Evolutionary conservation across 2,329 filamentous ascomycete genomes (phyloP).

Genomic region (Colletotrichum filicis): DNA sequence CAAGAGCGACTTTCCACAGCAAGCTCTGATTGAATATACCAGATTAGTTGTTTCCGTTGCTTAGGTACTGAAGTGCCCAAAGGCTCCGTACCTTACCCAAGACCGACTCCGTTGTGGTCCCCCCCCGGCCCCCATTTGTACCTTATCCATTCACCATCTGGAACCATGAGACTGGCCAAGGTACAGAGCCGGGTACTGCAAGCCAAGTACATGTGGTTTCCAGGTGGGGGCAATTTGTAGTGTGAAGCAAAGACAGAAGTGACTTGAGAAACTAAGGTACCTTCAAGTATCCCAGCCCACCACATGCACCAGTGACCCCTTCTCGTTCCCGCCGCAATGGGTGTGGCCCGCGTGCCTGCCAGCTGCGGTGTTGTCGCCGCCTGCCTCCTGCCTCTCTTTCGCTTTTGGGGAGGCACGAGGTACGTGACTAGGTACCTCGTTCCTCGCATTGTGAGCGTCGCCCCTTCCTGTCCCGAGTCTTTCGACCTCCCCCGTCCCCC

Average conservation of each 20-base stretch:
- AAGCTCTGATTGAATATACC: not conserved
- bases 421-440: not conserved
- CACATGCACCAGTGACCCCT: constrained; percentile 7
- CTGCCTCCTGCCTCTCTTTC: not conserved
- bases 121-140: not conserved
- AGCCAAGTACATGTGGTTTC: not conserved
- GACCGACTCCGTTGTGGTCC: not conserved
- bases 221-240: not conserved
- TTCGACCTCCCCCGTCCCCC: not conserved
- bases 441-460: not conserved
- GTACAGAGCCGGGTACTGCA: not conserved
- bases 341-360: not conserved
- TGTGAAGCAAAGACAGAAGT: not conserved
- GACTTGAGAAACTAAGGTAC: not conserved
- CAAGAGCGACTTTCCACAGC: not conserved
- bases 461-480: not conserved
- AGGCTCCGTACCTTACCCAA: not conserved
- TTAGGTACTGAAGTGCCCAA: not conserved
- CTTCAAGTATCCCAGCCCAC: not conserved
- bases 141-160: not conserved
- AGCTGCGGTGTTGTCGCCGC: not conserved
- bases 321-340: not conserved
- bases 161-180: not conserved
- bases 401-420: not conserved
- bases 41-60: not conserved